Conservation (phyloP, 2,329 filamentous ascomycete genomes). For the Alternaria atra region DNA sequence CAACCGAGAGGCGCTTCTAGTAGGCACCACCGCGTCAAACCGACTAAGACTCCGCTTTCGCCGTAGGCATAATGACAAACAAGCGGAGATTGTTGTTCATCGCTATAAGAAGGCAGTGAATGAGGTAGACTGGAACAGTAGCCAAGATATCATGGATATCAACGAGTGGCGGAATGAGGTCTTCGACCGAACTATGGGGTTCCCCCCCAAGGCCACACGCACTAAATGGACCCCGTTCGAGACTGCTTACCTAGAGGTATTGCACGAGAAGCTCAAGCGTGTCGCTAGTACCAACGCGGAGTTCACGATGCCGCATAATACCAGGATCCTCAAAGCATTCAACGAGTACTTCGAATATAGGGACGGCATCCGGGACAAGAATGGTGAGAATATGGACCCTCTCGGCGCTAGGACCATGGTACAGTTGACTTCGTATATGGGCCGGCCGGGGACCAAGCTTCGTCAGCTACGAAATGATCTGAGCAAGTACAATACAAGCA, state of each 20-base stretch:
- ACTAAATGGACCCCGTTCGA: background rate
- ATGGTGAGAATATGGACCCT: background rate
- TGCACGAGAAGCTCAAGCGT: background rate
- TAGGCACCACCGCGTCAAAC: rapidly evolving
- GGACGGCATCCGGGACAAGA: background rate
- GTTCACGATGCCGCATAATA: background rate
- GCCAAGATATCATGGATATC: background rate
- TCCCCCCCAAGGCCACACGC: background rate
- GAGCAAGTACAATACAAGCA: too few relatives aligned
- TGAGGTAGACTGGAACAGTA: background rate
- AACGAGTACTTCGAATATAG: background rate
- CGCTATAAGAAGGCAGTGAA: background rate
- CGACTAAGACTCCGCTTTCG: background rate
- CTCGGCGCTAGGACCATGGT: background rate
- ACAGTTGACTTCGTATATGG: background rate
- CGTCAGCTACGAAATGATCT: background rate
- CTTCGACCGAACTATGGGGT: background rate
- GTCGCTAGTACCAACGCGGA: background rate
- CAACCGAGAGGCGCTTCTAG: background rate
- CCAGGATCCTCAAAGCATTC: background rate
- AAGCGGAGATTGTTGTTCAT: background rate
- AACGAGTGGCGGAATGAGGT: background rate
- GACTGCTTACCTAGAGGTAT: background rate
- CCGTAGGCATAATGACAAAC: background rate
- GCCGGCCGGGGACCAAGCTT: background rate